These are phyloP conservation scores for Pythium scleroteichum DNA, from an alignment of 352 stramenopile species.

Conservation along the genomic window DNA sequence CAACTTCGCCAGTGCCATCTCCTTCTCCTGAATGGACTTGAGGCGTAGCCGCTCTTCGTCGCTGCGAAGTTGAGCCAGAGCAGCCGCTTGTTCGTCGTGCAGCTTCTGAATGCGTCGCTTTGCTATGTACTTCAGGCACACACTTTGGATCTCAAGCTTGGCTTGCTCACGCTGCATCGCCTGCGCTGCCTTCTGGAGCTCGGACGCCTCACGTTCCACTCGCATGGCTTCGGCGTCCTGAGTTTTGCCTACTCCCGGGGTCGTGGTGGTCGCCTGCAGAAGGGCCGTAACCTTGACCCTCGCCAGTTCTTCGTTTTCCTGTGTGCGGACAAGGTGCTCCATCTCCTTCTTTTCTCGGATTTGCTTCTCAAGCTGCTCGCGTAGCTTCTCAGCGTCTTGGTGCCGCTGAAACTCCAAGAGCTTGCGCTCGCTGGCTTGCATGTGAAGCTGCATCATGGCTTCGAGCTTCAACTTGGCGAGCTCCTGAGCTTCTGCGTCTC, in stretches of 20 bases:
- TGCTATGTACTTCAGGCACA: conserved; percentile 57
- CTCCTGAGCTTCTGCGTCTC: conserved; percentile 53
- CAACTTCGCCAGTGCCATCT: conserved; percentile 60
- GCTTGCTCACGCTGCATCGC: conserved; percentile 56
- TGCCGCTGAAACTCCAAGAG: conserved; percentile 37
- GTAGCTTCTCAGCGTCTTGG: conserved; percentile 39
- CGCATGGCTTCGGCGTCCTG: conserved; percentile 31
- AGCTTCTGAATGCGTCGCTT: conserved; percentile 46
- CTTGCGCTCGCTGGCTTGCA: conserved; percentile 39
- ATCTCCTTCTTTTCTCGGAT: conserved; percentile 41
- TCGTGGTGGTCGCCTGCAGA: conserved; percentile 31
- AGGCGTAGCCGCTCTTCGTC: conserved; percentile 60
- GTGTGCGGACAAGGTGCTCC: conserved; percentile 48
- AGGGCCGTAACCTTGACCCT: conserved; percentile 53
- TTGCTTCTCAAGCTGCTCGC: conserved; percentile 46
- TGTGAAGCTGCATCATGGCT: conserved; percentile 55
- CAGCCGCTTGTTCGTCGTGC: conserved; percentile 44
- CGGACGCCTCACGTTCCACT: conserved; percentile 44
- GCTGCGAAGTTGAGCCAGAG: conserved; percentile 54
- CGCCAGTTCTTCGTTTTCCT: conserved; percentile 66
- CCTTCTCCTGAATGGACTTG: conserved; percentile 62
- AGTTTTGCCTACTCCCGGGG: conserved; percentile 13
- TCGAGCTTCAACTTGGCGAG: conserved; percentile 55
- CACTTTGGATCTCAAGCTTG: conserved; percentile 59
- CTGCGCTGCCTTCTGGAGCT: conserved; percentile 41